Evolutionary conservation across 2,329 filamentous ascomycete genomes (phyloP).

Genomic region (Metarhizium humberi): DNA sequence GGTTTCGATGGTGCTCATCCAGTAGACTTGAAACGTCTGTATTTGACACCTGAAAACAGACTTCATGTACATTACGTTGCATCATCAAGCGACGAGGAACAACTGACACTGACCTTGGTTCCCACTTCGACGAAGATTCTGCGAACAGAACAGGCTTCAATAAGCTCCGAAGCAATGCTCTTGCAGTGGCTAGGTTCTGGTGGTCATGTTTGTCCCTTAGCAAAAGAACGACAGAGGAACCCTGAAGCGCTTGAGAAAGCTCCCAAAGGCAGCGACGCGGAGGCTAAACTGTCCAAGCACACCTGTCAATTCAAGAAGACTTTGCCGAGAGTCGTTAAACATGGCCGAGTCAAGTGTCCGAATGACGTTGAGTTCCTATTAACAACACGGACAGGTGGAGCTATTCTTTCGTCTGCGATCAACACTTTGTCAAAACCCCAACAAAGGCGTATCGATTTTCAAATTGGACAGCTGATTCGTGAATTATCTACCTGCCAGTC

Average conservation of each 20-base stretch:
- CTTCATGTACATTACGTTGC: slow-evolving; percentile 34
- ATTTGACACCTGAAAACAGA: slow-evolving; percentile 16
- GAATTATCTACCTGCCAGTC: slow-evolving; percentile 33
- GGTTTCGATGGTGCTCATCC: neutral
- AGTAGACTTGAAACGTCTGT: neutral
- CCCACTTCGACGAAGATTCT: slow-evolving; percentile 33
- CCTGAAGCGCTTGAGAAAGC: neutral
- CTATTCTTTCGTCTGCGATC: slow-evolving; percentile 26
- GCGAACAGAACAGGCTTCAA: slow-evolving; percentile 34
- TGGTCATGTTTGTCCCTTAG: neutral
- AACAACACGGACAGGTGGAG: slow-evolving; percentile 27
- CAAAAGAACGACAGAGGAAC: neutral
- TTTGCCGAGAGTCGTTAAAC: slow-evolving; percentile 32
- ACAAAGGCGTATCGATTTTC: slow-evolving; percentile 31
- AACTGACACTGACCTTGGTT: slow-evolving; percentile 32
- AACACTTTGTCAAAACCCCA: slow-evolving; percentile 24
- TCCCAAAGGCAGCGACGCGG: neutral
- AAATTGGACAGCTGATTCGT: slow-evolving; percentile 36
- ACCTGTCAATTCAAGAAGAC: slow-evolving; percentile 12
- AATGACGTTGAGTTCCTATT: slow-evolving; percentile 33
- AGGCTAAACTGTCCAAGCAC: neutral
- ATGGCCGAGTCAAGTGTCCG: slow-evolving; percentile 21
- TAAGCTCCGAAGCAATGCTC: slow-evolving; percentile 34
- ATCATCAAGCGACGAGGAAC: slow-evolving; percentile 29
- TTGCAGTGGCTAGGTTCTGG: slow-evolving; percentile 32